Evolutionary conservation across 2,329 filamentous ascomycete genomes (phyloP).

Genomic region (Xylariaceae sp.): DNA sequence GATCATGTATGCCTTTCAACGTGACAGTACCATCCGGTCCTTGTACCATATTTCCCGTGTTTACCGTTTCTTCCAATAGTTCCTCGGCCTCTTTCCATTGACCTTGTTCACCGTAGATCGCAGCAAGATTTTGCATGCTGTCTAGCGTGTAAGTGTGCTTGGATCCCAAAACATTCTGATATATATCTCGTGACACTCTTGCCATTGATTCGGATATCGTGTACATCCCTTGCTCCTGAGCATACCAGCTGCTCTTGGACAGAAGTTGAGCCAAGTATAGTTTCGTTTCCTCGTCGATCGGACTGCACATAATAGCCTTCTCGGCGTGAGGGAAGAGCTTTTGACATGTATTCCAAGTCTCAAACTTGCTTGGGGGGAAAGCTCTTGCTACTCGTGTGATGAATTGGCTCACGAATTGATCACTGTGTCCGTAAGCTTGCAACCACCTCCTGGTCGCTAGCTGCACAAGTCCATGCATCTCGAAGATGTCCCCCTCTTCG

Average conservation of each 20-base stretch:
- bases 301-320: background rate
- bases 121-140: background rate
- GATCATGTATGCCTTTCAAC: background rate
- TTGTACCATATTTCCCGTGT: background rate
- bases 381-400: conserved; percentile 25
- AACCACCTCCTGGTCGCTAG: conserved; percentile 37
- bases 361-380: conserved; percentile 28
- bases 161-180: background rate
- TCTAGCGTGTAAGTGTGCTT: background rate
- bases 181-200: background rate
- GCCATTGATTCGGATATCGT: background rate
- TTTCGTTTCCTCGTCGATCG: background rate
- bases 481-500: conserved; percentile 27
- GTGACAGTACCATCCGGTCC: background rate
- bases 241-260: background rate
- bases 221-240: background rate
- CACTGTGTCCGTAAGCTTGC: conserved; percentile 20
- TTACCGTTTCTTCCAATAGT: background rate
- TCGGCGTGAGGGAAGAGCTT: conserved; percentile 9
- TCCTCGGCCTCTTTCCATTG: background rate
- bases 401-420: conserved; percentile 31
- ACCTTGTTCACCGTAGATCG: background rate
- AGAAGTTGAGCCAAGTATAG: conserved; percentile 22
- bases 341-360: conserved; percentile 25
- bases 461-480: conserved; percentile 45